Evolutionary conservation across 257 asterid genomes (phyloP), one percentile per base, ranked within the genome.

Genomic region (Plectranthus barbatus): DNA sequence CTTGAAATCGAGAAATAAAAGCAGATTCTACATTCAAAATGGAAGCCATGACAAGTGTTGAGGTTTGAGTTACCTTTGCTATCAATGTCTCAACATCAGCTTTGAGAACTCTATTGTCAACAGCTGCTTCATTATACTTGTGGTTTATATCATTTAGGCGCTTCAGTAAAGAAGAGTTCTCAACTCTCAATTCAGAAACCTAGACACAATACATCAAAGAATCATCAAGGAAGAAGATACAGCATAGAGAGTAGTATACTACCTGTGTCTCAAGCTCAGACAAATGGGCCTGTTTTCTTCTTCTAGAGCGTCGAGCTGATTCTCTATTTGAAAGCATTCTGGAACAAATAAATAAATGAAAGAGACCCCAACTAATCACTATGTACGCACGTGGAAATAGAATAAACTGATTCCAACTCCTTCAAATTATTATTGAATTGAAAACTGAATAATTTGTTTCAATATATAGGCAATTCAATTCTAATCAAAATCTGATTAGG

Each of bases 251-350:
- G 65, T 10, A 52, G n/a, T n/a, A n/a, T n/a, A n/a, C n/a, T 72
- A 76, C 98, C 87, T 88, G 94, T n/a, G 91, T 84, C 83, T 91
- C 98, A n/a, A 92, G 95, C 68, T 93, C 99, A 39, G 95, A 83
- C 77, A 87, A 77, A 83, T 93, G 97, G 57, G 95, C 96, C 74
- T 90, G 97, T 77, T 93, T 93, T 78, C 99, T 83, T 76, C 97
- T 78, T 72, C 99, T 85, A 55, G 99, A 93, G 64, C 97, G 97
- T n/a, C 97, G 83, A 80, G 99, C 99, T 56, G 99, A 93, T 76
- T 93, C 99, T 84, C 99, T 80, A 73, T 93, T 93, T 41, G 99
- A 93, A 71, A 93, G 96, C 99, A 93, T 93, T 77, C 99, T 93
- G 87, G 37, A 62, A 42, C 1, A 4, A 20, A 61, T 84, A 84